Evolutionary conservation across 1,284 basidiomycete genomes (phyloP).

Genomic region (Ustilago bromivora): DNA sequence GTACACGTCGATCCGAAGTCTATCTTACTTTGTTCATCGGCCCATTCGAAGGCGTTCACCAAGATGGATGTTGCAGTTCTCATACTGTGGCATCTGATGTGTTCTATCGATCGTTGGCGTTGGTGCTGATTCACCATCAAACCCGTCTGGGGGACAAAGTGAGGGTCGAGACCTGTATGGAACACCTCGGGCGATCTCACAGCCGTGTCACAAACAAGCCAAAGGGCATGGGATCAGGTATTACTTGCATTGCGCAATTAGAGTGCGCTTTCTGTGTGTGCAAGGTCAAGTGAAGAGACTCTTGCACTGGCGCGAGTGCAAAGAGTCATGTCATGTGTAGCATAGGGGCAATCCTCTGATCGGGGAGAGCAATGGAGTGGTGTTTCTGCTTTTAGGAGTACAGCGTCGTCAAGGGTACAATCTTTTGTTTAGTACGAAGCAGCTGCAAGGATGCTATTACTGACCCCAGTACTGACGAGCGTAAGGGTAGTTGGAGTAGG

Average conservation of each 20-base stretch:
- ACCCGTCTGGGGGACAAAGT: not conserved
- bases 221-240: slow-evolving; percentile 2
- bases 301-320: not conserved
- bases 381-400: slow-evolving; percentile 1
- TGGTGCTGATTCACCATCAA: not conserved
- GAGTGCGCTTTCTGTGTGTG: slow-evolving; percentile 14
- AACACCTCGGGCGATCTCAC: too few relatives aligned
- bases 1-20: not conserved
- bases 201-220: not conserved
- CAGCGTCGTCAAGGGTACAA: slow-evolving; percentile 7
- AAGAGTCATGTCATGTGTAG: not conserved
- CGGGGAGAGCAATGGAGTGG: slow-evolving; percentile 3
- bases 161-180: not conserved
- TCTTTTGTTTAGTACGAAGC: not conserved
- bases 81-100: not conserved
- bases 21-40: not conserved
- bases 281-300: not conserved
- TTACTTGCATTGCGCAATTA: slow-evolving; percentile 11
- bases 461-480: slow-evolving; percentile 67
- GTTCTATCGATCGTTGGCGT: not conserved
- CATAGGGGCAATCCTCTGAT: slow-evolving; percentile 4
- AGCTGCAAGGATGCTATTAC: slow-evolving; percentile 11
- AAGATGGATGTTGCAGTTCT: not conserved
- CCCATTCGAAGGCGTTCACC: not conserved
- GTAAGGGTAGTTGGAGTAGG: slow-evolving; percentile 64